Evolutionary conservation across 2,329 filamentous ascomycete genomes (phyloP).

Genomic region (Beauveria medogensis): DNA sequence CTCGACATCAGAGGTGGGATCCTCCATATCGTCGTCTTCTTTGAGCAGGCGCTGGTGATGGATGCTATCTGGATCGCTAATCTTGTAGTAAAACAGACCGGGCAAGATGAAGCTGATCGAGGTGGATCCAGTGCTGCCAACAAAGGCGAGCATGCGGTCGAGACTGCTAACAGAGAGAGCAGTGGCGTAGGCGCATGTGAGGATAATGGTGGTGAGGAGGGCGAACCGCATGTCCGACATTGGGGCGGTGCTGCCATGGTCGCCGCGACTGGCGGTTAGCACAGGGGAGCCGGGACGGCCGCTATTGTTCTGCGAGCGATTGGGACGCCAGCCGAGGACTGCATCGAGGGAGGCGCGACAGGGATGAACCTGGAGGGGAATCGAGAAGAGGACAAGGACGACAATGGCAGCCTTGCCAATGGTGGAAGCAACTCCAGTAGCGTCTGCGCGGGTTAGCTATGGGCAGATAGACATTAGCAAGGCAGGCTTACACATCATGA

Average conservation of each 20-base stretch:
- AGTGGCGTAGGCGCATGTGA: conserved; percentile 76
- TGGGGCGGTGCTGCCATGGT: conserved; percentile 45
- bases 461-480: too few species aligned
- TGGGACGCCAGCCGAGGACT: conserved; percentile 84
- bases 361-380: conserved; percentile 90
- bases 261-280: conserved; percentile 34
- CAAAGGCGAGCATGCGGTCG: conserved; percentile 87
- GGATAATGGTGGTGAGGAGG: conserved; percentile 75
- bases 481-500: conserved; percentile 68
- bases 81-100: conserved; percentile 97
- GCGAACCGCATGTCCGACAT: conserved; percentile 90
- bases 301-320: conserved; percentile 29
- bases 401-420: conserved; percentile 95
- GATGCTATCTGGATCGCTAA: conserved; percentile 78
- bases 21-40: conserved; percentile 78
- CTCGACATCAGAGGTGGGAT: conserved; percentile 46
- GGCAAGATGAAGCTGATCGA: conserved; percentile 96
- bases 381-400: conserved; percentile 90
- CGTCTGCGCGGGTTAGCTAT: conserved; percentile 24
- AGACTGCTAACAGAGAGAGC: conserved; percentile 87
- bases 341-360: conserved; percentile 93
- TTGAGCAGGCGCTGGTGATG: conserved; percentile 83
- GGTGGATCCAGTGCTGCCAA: conserved; percentile 88
- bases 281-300: conserved; percentile 35
- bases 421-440: conserved; percentile 61